A percentile compares a stretch with the other conserved stretches of the same genome.
These are phyloP conservation scores for Phaeosphaeria sp. DNA, from an alignment of 2,329 filamentous ascomycete species.

Conservation along the genomic window DNA sequence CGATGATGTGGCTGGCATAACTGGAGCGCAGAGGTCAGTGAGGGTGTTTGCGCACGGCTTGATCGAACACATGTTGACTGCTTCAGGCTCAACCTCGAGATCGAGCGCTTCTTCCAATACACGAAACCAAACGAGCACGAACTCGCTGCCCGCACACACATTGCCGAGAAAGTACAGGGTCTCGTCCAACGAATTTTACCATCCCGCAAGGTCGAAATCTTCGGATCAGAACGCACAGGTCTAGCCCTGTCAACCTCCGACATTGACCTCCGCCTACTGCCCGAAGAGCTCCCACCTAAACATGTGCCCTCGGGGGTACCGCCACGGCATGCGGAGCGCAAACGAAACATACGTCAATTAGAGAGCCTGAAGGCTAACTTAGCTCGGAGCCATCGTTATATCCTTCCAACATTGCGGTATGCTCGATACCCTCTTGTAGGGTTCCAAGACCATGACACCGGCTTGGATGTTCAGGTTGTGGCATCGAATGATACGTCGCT, in stretches of 20 bases:
- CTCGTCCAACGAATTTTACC: conserved; percentile 27
- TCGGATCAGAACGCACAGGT: conserved; percentile 63
- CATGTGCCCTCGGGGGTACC: conserved; percentile 15
- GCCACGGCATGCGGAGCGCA: conserved; percentile 19
- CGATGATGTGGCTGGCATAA: neutral
- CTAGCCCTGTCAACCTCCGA: conserved; percentile 61
- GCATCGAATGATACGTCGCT: conserved; percentile 50
- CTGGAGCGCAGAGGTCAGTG: conserved; percentile 17
- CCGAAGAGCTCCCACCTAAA: conserved; percentile 5
- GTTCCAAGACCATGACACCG: conserved; percentile 54
- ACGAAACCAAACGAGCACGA: conserved; percentile 53
- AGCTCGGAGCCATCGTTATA: conserved; percentile 15
- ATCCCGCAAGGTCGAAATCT: conserved; percentile 48
- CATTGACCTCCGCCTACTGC: conserved; percentile 57
- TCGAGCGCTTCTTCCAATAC: conserved; percentile 35
- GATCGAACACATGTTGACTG: neutral
- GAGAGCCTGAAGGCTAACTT: conserved; percentile 8
- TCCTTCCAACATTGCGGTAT: conserved; percentile 25
- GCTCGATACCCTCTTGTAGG: conserved; percentile 51
- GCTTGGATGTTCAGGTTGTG: conserved; percentile 61
- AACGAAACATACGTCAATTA: conserved; percentile 8
- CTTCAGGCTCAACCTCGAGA: conserved; percentile 34
- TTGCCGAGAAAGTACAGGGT: conserved; percentile 40
- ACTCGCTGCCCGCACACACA: conserved; percentile 41
- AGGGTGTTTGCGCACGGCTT: neutral